Base-by-base conservation (phyloP, 192 early-diverging fungal species). In the Spinellus fusiger region DNA sequence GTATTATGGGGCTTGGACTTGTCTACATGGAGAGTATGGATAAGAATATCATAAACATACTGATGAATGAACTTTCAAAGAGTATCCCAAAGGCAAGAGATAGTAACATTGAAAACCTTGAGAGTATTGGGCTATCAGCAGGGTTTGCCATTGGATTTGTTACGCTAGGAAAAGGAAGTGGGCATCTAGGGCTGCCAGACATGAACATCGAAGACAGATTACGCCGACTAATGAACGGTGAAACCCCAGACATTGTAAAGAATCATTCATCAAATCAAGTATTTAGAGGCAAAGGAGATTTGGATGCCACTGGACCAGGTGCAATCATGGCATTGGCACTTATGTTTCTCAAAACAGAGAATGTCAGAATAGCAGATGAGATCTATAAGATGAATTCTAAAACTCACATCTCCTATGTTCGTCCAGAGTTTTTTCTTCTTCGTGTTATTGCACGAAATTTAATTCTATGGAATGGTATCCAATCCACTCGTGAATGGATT, bases 111-210 rank as follows among this genome's bases (percentile, higher is more conserved):
- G 61, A 65, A 28, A 66, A 77, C 47, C 63, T 68, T 26, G 89
- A 89, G 53, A 77, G 84, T 52, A 86, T 86, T 63, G 85, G 89
- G 3, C 73, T 92, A n/a, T 77, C 89, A 0, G 75, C 89, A 44
- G 95, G 95, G 1, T 86, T 96, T 65, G 82, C 90, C 0, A 68
- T 97, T 33, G 94, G 93, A 3, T 80, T 94, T 23, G 84, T 91
- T n/a, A 83, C 75, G 8, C 74, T 94, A 3, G 91, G 88, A 5
- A 68, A 76, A 40, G 89, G 85, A 16, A 62, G 75, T 61, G 73
- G 70, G 20, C 62, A 79, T 0, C 64, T 54, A 33, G 73, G 73
- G 16, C 64, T 87, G 12, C 59, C 73, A 1, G 89, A 89, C 60
- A 51, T 86, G 59, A 68, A 77, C 15, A 67, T 89, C 20, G 64